These are phyloP conservation scores for Debaryomyces castellii DNA, from an alignment of 805 yeast genomes.

Conservation along the genomic window DNA sequence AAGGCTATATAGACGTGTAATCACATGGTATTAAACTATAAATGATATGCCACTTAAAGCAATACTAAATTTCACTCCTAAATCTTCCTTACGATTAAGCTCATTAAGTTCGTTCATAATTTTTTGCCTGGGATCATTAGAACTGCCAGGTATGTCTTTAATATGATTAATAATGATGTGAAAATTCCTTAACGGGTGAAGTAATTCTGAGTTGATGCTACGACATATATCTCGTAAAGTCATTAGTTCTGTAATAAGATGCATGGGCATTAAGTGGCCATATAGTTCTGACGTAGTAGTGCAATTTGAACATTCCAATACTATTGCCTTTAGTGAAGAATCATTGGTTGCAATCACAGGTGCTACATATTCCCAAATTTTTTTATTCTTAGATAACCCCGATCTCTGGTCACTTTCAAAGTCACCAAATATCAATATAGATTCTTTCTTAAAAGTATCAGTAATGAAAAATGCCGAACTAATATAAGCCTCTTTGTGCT, in stretches of 20 bases:
- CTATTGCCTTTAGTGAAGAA: constrained; percentile 46
- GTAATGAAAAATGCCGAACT: constrained; percentile 59
- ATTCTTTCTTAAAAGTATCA: constrained; percentile 27
- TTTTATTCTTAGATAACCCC: constrained; percentile 28
- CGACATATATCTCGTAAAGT: constrained; percentile 18
- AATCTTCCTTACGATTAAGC: constrained; percentile 29
- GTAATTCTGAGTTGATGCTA: constrained; percentile 8
- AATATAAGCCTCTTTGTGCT: neutral
- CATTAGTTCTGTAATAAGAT: constrained; percentile 57
- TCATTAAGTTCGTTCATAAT: constrained; percentile 50
- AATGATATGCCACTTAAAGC: constrained; percentile 56
- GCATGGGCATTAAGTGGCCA: constrained; percentile 78
- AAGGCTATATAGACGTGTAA: neutral
- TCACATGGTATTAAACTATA: constrained; percentile 1
- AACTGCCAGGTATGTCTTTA: constrained; percentile 38
- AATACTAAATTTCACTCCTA: constrained; percentile 50
- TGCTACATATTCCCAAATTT: constrained; percentile 60
- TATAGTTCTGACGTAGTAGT: constrained; percentile 50
- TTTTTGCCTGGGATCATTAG: constrained; percentile 56
- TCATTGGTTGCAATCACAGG: constrained; percentile 37
- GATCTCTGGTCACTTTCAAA: constrained; percentile 67
- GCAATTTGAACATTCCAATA: constrained; percentile 64
- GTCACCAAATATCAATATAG: constrained; percentile 76
- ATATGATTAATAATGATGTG: constrained; percentile 49
- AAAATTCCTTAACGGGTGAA: constrained; percentile 41